Evolutionary conservation across 495 filamentous ascomycete species (phyloP), one percentile per base, ranked within the genome.

Genomic region (Echria macrotheca): DNA sequence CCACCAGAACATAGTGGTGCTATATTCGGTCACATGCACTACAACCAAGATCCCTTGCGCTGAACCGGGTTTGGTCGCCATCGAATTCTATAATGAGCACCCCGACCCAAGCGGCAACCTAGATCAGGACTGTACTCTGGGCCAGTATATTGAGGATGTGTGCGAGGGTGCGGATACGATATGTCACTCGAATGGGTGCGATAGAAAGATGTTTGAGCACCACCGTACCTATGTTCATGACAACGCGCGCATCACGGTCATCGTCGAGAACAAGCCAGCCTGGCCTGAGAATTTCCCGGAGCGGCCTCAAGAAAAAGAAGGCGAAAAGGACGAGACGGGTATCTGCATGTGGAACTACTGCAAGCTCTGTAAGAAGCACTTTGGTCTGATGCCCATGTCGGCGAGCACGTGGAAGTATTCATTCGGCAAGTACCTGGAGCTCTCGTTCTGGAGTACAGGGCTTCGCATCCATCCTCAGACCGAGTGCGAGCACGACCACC

Each of bases 261-360:
- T 95, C 55, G 81, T 95, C 18, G 83, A 95, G 61, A 84, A 80
- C 22, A 82, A 84, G 22, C 61, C 65, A 40, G 59, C 54, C 5
- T 61, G 67, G 60, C 61, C 67, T 36, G 58, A 66, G 14, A 56
- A 57, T 41, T 80, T 89, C 42, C 55, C 65, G 1, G 62, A 65
- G 10, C 63, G 60, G 33, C 60, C 51, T 14, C 60, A 55, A 73
- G 87, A 54, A 38, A 49, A 43, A 4, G 55, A 57, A 17, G 53
- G 52, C 39, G 61, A 62, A 32, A 56, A 60, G 12, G 58, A 62
- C n/a, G 61, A 59, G n/a, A 64, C 61, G 44, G 85, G 81, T 7
- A 91, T 99, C 40, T 74, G 90, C 57, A 97, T 99, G 93, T 99
- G 94, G 94, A 96, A 89, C 53, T 85, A 82, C 49, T 99, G 94